Evolutionary conservation across 73 alveolate genomes (phyloP).

Genomic region (Paramecium caudatum): DNA sequence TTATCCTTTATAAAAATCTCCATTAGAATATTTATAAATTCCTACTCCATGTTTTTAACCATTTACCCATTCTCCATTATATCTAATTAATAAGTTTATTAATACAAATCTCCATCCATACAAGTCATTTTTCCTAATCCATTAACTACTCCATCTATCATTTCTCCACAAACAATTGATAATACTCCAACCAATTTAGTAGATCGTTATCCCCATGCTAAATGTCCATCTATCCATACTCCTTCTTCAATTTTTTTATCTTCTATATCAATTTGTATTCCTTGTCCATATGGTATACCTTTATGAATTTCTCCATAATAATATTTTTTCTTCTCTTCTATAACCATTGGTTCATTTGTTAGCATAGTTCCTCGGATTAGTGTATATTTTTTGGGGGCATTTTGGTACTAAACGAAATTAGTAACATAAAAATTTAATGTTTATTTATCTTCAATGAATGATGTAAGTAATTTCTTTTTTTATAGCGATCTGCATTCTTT

Average conservation of each 20-base stretch:
- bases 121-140: constrained; percentile 53
- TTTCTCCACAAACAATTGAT: constrained; percentile 28
- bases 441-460: background rate
- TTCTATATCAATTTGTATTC: background rate
- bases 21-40: constrained; percentile 56
- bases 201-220: constrained; percentile 46
- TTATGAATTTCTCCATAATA: constrained; percentile 17
- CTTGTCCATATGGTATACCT: constrained; percentile 19
- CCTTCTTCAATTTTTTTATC: constrained; percentile 41
- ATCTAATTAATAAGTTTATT: background rate
- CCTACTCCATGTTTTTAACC: constrained; percentile 61
- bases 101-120: constrained; percentile 27
- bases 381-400: background rate
- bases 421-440: background rate
- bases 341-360: background rate
- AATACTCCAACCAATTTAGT: background rate
- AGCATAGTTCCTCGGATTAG: background rate
- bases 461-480: background rate
- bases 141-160: constrained; percentile 39
- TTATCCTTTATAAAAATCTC: constrained; percentile 42
- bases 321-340: background rate
- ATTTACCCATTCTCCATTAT: constrained; percentile 31
- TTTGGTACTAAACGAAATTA: background rate
- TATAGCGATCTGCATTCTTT: constrained; percentile 7
- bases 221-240: constrained; percentile 21